A percentile compares a stretch with the other conserved stretches of the same genome.
phyloP scores from a whole-genome alignment of 441 rosid species.

The Populus trichocarpa region DNA sequence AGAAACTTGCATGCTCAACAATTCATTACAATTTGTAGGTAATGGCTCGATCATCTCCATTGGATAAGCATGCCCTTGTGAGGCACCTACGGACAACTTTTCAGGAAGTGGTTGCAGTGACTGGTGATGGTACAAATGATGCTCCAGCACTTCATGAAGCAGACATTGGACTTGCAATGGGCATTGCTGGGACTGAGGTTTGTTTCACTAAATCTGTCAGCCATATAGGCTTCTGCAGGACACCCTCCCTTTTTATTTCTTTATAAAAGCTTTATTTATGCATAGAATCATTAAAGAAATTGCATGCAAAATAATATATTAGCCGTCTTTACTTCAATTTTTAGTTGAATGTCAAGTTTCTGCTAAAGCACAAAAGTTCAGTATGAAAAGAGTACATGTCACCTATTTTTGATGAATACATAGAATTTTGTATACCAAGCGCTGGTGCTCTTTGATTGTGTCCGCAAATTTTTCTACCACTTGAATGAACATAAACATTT shows the following conservation, averaged over 20 bases:
- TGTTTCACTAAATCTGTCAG: background rate
- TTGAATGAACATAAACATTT: background rate
- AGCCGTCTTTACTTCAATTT: background rate
- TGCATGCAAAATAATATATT: background rate
- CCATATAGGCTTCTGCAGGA: background rate
- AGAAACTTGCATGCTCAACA: background rate
- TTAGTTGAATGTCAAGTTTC: background rate
- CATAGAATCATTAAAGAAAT: background rate
- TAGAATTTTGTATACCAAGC: background rate
- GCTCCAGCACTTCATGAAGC: slow-evolving; percentile 61
- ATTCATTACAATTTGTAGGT: slow-evolving; percentile 27
- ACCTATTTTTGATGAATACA: background rate
- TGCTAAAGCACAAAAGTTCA: background rate
- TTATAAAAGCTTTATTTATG: background rate
- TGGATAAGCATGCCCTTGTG: slow-evolving; percentile 54
- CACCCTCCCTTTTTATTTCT: background rate
- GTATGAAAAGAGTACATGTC: background rate
- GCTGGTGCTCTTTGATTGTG: background rate
- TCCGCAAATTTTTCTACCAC: background rate
- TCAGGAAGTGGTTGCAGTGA: slow-evolving; percentile 55
- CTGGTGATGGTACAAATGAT: slow-evolving; percentile 62
- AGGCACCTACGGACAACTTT: slow-evolving; percentile 41
- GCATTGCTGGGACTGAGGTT: slow-evolving; percentile 60
- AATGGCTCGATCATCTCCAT: slow-evolving; percentile 54
- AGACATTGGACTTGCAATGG: slow-evolving; percentile 63